Evolutionary conservation across 164 flowering plant species (phyloP), one percentile per base, ranked within the genome.

Genomic region (Vitis labrusca): DNA sequence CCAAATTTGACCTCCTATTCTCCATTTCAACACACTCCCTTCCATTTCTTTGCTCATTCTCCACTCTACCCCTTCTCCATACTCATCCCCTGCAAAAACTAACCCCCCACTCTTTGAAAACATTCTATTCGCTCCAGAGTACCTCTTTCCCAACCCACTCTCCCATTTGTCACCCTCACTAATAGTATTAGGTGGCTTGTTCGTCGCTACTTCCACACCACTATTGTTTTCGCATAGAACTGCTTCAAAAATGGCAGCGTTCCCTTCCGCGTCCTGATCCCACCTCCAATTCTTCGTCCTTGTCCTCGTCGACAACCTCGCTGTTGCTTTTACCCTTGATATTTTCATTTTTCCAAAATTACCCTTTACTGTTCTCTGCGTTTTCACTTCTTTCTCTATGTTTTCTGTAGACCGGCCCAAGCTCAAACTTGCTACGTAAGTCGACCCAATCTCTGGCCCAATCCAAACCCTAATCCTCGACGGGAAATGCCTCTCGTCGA

Each of bases 11-110:
- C 84, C 92, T 69, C 98, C 96, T 2, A 95, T 79, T 72, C 91
- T 88, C 99, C 99, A 95, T 74, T 84, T 91, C 88, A 92, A 66
- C 77, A 90, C 98, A 63, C 92, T 90, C 70, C 98, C 97, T 77
- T 90, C 97, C 96, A 88, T 85, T 49, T 91, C 98, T 62, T 77
- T 85, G 67, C 82, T 84, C 79, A 94, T 17, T 67, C 97, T 87
- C 99, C 99, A 94, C 69, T 65, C 78, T 14, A 89, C 95, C 9
- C 77, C 81, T 5, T 88, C 91, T 10, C 89, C 91, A 23, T 69
- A 89, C 73, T 88, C 95, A 58, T 89, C 95, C 8, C 88, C 85
- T 0, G 85, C 86, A 27, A 94, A 80, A 1, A 94, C 85, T 75
- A 92, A 5, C 1, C 92, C 84, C 0, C 97, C 97, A 1, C 51